Conservation (phyloP, 2,329 filamentous ascomycete genomes). For the Blastomyces silverae region DNA sequence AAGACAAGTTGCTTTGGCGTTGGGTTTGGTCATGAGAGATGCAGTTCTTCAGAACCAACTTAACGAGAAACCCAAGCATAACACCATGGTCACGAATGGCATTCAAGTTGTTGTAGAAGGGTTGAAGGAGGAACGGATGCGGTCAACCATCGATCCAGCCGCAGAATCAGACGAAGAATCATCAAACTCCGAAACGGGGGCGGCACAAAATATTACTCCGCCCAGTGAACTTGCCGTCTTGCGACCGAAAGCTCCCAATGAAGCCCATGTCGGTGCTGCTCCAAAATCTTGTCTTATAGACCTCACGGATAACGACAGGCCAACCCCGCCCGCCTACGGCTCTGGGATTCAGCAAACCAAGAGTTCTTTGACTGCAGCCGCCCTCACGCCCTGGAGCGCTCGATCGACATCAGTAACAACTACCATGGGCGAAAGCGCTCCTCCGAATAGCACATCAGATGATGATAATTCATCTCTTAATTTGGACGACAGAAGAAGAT, state of each 20-base stretch:
- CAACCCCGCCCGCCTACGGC: too few species aligned
- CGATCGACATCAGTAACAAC: not conserved
- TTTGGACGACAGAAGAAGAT: not conserved
- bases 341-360: not conserved
- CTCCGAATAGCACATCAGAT: not conserved
- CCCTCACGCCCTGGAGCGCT: not conserved
- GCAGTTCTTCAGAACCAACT: slow-evolving; percentile 40
- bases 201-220: not conserved
- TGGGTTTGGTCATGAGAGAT: slow-evolving; percentile 58
- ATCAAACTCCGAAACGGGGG: not conserved
- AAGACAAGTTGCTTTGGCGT: slow-evolving; percentile 57
- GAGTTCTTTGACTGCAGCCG: not conserved
- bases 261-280: too few species aligned
- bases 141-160: not conserved
- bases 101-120: not conserved
- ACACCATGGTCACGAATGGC: not conserved
- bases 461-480: not conserved
- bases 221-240: not conserved
- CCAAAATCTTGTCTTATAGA: not conserved
- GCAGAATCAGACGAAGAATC: not conserved
- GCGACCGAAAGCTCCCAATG: not conserved
- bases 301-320: not conserved
- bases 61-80: not conserved
- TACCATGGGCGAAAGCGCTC: too few species aligned
- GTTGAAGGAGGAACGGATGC: not conserved